A percentile compares a stretch with the other conserved stretches of the same genome.
These are phyloP conservation scores for Ceratorhiza oryzae-sativae DNA, from an alignment of 1,284 basidiomycete genomes.

Conservation along the genomic window DNA sequence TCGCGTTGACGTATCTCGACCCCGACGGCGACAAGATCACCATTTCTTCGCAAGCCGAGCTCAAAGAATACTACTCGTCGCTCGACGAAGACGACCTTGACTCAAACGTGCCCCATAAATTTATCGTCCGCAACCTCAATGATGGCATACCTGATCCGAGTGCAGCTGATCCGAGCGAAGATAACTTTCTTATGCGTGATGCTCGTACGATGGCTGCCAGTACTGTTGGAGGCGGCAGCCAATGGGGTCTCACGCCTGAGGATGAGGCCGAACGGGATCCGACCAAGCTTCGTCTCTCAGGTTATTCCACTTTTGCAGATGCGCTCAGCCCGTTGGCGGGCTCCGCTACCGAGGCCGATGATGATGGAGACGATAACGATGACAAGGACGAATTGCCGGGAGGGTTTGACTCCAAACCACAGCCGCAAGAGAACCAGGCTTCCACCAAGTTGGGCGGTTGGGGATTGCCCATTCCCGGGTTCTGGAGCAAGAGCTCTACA, in stretches of 20 bases:
- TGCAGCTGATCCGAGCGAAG: slow-evolving; percentile 17
- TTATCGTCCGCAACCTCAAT: slow-evolving; percentile 29
- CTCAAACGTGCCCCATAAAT: slow-evolving; percentile 24
- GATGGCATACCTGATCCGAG: slow-evolving; percentile 26
- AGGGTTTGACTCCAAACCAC: slow-evolving; percentile 4
- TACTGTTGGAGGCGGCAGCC: slow-evolving; percentile 32
- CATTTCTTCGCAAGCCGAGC: slow-evolving; percentile 41
- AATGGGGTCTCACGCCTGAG: slow-evolving; percentile 25
- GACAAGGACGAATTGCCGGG: slow-evolving; percentile 9
- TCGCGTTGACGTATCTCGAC: slow-evolving; percentile 31
- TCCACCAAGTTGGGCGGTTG: slow-evolving; percentile 6
- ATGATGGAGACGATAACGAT: background rate
- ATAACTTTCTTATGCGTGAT: slow-evolving; percentile 21
- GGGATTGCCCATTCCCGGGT: background rate
- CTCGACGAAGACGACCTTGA: slow-evolving; percentile 28
- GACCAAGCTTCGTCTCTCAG: slow-evolving; percentile 29
- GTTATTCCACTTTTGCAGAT: slow-evolving; percentile 37
- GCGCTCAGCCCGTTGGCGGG: slow-evolving; percentile 31
- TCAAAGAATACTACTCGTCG: slow-evolving; percentile 38
- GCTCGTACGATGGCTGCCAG: slow-evolving; percentile 30
- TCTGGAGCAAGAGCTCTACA: slow-evolving; percentile 19
- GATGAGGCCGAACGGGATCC: slow-evolving; percentile 36
- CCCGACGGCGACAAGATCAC: slow-evolving; percentile 40
- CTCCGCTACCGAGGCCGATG: slow-evolving; percentile 10
- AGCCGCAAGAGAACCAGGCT: background rate